Evolutionary conservation across 2,329 filamentous ascomycete species (phyloP).

Genomic region (Stromatinia cepivora): DNA sequence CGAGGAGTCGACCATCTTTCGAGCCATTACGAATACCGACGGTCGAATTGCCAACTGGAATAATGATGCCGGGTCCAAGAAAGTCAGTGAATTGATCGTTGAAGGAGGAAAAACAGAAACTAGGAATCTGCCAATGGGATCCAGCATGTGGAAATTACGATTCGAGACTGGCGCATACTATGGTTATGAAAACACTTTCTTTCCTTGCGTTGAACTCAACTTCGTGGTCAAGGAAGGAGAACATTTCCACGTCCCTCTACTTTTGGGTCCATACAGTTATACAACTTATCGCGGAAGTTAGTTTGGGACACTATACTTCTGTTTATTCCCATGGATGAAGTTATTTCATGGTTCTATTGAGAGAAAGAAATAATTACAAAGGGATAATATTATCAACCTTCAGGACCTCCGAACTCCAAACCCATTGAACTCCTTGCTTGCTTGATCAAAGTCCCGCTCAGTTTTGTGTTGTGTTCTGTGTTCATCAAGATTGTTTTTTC

Average conservation of each 20-base stretch:
- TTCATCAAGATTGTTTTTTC: slow-evolving; percentile 2
- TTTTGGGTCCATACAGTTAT: slow-evolving; percentile 78
- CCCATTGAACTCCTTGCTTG: slow-evolving; percentile 17
- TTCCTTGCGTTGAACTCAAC: slow-evolving; percentile 56
- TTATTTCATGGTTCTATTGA: slow-evolving; percentile 7
- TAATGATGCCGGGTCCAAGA: slow-evolving; percentile 3
- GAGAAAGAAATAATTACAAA: slow-evolving; percentile 16
- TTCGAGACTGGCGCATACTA: slow-evolving; percentile 76
- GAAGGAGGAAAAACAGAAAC: slow-evolving; percentile 15
- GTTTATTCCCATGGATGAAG: slow-evolving; percentile 14
- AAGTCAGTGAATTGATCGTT: slow-evolving; percentile 26
- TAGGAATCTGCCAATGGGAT: slow-evolving; percentile 35
- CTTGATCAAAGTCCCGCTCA: slow-evolving; percentile 3
- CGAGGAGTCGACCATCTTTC: slow-evolving; percentile 51
- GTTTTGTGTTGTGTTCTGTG: slow-evolving; percentile 7
- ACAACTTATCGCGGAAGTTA: slow-evolving; percentile 78
- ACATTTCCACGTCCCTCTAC: slow-evolving; percentile 77
- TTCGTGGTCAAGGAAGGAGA: slow-evolving; percentile 56
- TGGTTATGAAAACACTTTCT: slow-evolving; percentile 59
- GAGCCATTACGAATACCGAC: slow-evolving; percentile 71
- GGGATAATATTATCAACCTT: slow-evolving; percentile 21
- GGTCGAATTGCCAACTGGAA: slow-evolving; percentile 70
- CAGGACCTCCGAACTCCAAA: slow-evolving; percentile 15
- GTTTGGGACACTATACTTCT: background rate
- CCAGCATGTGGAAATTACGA: slow-evolving; percentile 61